Conservation (phyloP, 345 rosid genomes). For the Ricinus communis region DNA sequence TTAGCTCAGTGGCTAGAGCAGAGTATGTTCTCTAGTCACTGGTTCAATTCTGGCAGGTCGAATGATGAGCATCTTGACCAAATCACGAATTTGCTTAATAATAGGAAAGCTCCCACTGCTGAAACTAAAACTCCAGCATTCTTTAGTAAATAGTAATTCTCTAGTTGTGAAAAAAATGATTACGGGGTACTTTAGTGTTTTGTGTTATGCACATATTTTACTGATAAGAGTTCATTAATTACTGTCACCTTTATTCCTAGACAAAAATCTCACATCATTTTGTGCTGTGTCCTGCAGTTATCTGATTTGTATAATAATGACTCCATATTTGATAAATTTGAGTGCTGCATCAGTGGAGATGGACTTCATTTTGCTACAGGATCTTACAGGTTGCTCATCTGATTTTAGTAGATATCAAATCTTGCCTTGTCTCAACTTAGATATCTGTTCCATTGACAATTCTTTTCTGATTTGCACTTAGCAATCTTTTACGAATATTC, state of each 20-base stretch:
- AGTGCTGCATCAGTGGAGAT: slow-evolving; percentile 61
- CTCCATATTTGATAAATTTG: slow-evolving; percentile 69
- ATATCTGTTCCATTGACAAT: slow-evolving; percentile 17
- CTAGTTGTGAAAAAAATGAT: too few species aligned
- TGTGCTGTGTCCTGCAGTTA: slow-evolving; percentile 43
- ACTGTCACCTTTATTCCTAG: too few species aligned
- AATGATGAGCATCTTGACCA: slow-evolving; percentile 13
- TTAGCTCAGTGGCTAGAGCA: slow-evolving; percentile 43
- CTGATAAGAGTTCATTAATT: too few species aligned
- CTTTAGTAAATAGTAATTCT: too few species aligned
- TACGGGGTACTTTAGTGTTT: too few species aligned
- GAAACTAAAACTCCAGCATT: too few species aligned
- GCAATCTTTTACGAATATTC: slow-evolving; percentile 60
- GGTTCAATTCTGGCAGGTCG: slow-evolving; percentile 35
- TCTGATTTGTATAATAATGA: slow-evolving; percentile 58
- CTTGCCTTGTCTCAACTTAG: neutral
- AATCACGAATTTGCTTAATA: too few species aligned
- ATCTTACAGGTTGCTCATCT: slow-evolving; percentile 55
- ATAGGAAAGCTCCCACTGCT: too few species aligned
- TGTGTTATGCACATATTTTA: too few species aligned
- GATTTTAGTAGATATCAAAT: slow-evolving; percentile 7
- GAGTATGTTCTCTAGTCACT: slow-evolving; percentile 32
- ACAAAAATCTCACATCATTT: neutral
- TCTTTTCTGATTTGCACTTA: slow-evolving; percentile 25
- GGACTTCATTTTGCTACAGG: slow-evolving; percentile 64